These are phyloP conservation scores for Diplodia intermedia DNA, from an alignment of 2,329 filamentous ascomycete genomes.

Conservation along the genomic window DNA sequence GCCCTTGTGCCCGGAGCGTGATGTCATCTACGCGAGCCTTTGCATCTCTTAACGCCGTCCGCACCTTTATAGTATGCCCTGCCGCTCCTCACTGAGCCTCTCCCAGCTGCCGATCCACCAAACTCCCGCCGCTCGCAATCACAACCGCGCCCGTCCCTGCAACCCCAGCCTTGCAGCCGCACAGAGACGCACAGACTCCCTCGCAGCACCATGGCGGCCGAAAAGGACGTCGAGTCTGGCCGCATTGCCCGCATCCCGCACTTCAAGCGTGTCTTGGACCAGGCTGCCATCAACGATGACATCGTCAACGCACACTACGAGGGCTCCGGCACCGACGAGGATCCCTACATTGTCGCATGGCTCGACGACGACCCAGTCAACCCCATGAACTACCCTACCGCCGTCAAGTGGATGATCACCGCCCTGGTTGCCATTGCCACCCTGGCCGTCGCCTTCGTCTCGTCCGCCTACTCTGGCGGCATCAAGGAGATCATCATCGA, in stretches of 20 bases:
- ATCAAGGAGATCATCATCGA: conserved; percentile 60
- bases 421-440: conserved; percentile 69
- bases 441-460: conserved; percentile 72
- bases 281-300: conserved; percentile 63
- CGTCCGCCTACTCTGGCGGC: conserved; percentile 70
- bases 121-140: not conserved
- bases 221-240: conserved; percentile 33
- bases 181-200: no score
- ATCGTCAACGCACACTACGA: conserved; percentile 58
- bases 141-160: not conserved
- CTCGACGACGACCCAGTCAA: conserved; percentile 71
- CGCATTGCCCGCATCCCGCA: conserved; percentile 22
- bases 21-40: not conserved
- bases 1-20: not conserved
- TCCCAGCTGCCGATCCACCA: not conserved
- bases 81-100: not conserved
- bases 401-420: conserved; percentile 71
- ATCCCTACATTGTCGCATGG: conserved; percentile 73
- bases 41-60: not conserved
- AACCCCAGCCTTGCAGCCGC: not conserved
- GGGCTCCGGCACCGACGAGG: conserved; percentile 66
- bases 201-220: conserved; percentile 1
- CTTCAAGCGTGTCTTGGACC: conserved; percentile 60
- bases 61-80: conserved; percentile 2
- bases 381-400: conserved; percentile 64